Evolutionary conservation across 208 protist genomes (phyloP).

Genomic region (Leishmania braziliensis): DNA sequence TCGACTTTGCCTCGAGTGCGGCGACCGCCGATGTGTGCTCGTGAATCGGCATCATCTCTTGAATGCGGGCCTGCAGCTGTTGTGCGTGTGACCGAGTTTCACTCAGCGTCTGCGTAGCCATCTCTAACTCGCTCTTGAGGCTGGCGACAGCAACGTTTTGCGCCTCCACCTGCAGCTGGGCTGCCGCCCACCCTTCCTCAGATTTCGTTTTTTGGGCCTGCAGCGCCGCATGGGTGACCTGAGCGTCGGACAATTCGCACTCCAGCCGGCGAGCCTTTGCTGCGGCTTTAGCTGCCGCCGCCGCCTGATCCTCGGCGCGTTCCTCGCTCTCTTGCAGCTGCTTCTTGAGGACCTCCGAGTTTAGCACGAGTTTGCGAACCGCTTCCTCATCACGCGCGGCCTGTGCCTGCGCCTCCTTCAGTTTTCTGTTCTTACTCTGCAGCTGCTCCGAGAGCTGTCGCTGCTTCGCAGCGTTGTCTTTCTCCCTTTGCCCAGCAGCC

Average conservation of each 20-base stretch:
- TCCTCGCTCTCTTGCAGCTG: conserved; percentile 27
- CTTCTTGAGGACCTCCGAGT: conserved; percentile 41
- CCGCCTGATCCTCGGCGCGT: background rate
- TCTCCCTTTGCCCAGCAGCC: conserved; percentile 35
- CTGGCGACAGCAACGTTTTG: background rate
- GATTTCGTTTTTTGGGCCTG: conserved; percentile 7
- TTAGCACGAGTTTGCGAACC: conserved; percentile 40
- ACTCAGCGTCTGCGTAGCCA: conserved; percentile 4
- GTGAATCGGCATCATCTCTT: conserved; percentile 25
- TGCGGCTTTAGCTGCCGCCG: background rate
- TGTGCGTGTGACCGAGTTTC: conserved; percentile 14
- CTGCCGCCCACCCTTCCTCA: background rate
- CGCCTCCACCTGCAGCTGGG: conserved; percentile 3
- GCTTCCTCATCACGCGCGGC: conserved; percentile 29
- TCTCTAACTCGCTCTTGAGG: conserved; percentile 8
- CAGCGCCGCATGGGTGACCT: background rate
- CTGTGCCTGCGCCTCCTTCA: conserved; percentile 34
- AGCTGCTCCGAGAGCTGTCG: conserved; percentile 23
- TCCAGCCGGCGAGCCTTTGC: conserved; percentile 1
- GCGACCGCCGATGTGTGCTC: conserved; percentile 20
- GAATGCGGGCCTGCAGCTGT: conserved; percentile 23
- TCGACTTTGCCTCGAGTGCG: conserved; percentile 18
- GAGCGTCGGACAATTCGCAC: background rate
- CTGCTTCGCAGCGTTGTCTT: conserved; percentile 24
- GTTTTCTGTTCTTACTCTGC: conserved; percentile 23